Base-by-base conservation (phyloP, 768 basidiomycete species). In the Pulveroboletus ravenelii region DNA sequence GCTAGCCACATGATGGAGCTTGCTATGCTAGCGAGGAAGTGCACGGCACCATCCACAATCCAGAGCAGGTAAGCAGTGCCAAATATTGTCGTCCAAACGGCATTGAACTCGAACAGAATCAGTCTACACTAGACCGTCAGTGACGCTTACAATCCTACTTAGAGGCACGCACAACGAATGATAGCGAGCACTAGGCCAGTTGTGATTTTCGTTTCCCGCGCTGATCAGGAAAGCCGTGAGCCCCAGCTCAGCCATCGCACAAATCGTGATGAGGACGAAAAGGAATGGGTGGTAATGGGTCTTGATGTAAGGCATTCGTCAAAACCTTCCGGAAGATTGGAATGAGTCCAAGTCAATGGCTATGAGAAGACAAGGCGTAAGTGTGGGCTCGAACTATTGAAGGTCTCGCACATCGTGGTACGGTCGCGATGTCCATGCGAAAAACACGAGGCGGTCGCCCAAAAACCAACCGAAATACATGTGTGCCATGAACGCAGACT, bases 1-100 rank as follows among this genome's bases (percentile, higher is more conserved):
- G 80, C 64, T 29, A 90, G 71, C 88, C 88, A 91, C 48, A 84
- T 63, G 17, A 88, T 77, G 15, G 88, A 90, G 55, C 85, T 86
- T 20, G 88, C 85, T 38, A 90, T 73, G 63, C 80, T 84, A n/a
- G 87, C 87, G 18, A 90, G 74, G 38, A 87, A 65, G 63, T 84
- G 82, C 41, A 78, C 75, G 5, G 77, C 78, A 42, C 84, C 82
- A 47, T 82, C 81, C 35, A 85, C 67, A 39, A 84, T 78, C 82
- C 85, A 89, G 30, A 88, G 58, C 55, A 88, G 71, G 60, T 89
- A 91, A 31, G 81, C 79, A 12, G 77, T 72, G 13, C 82, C 77
- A 63, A 88, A 89, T 38, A 87, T 57, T 2, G 78, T 73, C n/a
- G 88, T 89, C 88, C 89, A 90, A 35, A 78, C 75, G 18, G 85